Conservation (phyloP, 352 stramenopile species). For the Detonula confervacea region DNA sequence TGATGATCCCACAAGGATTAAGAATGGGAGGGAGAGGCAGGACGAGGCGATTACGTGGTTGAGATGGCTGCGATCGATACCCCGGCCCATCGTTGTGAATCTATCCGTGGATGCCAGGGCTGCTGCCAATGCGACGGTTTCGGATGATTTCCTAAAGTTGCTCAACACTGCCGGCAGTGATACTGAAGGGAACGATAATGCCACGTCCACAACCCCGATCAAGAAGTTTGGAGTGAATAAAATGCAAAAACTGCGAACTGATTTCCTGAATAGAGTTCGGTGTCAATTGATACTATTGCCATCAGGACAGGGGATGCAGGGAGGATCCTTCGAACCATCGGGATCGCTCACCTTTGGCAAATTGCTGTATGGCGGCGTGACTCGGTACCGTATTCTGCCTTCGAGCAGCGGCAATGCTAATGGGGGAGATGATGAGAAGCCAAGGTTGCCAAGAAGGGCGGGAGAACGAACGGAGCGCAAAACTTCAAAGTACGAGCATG, state of each 20-base stretch:
- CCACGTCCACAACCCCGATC: not conserved
- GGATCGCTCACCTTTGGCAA: conserved; percentile 74
- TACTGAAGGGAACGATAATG: not conserved
- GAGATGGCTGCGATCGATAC: conserved; percentile 69
- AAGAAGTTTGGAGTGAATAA: too few relatives aligned
- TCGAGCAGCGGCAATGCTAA: conserved; percentile 3
- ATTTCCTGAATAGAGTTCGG: conserved; percentile 66
- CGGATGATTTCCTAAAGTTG: conserved; percentile 51
- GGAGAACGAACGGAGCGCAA: conserved; percentile 64
- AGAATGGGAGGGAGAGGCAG: conserved; percentile 18
- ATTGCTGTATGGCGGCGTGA: conserved; percentile 70
- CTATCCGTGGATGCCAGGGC: conserved; percentile 48
- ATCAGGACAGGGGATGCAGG: conserved; percentile 47
- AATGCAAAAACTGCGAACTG: conserved; percentile 43
- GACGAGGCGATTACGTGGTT: conserved; percentile 66
- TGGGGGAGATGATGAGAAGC: not conserved
- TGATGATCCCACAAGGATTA: not conserved
- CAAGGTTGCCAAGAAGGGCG: conserved; percentile 41
- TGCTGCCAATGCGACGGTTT: conserved; percentile 57
- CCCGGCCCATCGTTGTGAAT: conserved; percentile 64
- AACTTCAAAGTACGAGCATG: conserved; percentile 24
- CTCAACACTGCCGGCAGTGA: conserved; percentile 22
- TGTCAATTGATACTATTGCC: conserved; percentile 72
- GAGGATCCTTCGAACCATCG: conserved; percentile 44
- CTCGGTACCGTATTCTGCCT: conserved; percentile 71